Base-by-base conservation (phyloP, 2,329 filamentous ascomycete species). In the Colletotrichum navitas region DNA sequence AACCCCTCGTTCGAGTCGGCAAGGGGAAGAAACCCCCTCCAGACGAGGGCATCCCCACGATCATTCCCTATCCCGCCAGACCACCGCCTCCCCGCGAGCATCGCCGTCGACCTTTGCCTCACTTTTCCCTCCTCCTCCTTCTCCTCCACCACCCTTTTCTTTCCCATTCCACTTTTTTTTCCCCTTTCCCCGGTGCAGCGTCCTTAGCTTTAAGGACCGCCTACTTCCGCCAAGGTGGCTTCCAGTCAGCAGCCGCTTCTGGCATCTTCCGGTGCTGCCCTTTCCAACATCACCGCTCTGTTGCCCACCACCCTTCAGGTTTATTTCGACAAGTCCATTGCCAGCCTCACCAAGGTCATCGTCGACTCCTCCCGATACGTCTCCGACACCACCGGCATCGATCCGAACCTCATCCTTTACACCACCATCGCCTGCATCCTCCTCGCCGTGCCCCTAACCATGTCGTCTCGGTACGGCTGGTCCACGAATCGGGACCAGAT, bases 221-320 rank as follows among this genome's bases (percentile, higher is more conserved):
- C 69, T 71, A 76, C 75, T 75, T 76, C 80, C 82, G 84, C 81
- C 87, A 90, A 90, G 81, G 87, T 90, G 88, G 88, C 88, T 89
- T 90, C 88, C 80, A 81, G 82, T 82, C 84, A 86, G 81, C 83
- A 86, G 81, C 83, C 82, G 80, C 78, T 83, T 78, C 84, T 86
- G 87, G 89, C 88, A 87, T 89, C 88, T 79, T 85, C 86, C 81
- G 88, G 88, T 89, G 89, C 87, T 83, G 89, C 87, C 83, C 81
- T 89, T 79, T 87, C 87, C 83, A 89, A 87, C 82, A 84, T 88
- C 80, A 85, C 85, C 77, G 86, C 85, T 78, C 79, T 84, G 74
- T 80, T 87, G 54, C 82, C 83, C 39, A 80, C 82, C 68, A 79
- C 83, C 71, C 76, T 88, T 71, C 86, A 87, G 77, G 80, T 80